Conservation (phyloP, 768 basidiomycete genomes). For the Exsudoporus frostii region DNA sequence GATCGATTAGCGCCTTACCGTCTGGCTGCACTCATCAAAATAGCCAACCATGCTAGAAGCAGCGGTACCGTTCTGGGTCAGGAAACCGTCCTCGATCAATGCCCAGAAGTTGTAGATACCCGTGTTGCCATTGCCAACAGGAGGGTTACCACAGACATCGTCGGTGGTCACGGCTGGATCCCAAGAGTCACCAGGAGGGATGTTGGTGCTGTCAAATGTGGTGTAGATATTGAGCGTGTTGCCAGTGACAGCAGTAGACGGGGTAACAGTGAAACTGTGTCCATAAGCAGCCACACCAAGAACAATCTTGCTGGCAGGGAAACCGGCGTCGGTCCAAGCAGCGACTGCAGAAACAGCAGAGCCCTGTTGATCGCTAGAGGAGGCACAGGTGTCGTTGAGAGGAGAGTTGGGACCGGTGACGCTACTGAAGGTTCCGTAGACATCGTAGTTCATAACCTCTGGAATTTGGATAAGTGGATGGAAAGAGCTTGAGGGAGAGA, state of each 20-base stretch:
- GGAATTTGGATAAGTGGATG: slow-evolving; percentile 30
- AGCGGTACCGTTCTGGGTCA: slow-evolving; percentile 46
- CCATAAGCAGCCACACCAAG: slow-evolving; percentile 86
- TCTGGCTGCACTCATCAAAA: slow-evolving; percentile 70
- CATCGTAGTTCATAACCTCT: slow-evolving; percentile 71
- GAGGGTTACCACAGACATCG: slow-evolving; percentile 58
- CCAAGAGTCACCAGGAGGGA: slow-evolving; percentile 57
- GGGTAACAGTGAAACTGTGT: slow-evolving; percentile 55
- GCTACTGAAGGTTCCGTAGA: slow-evolving; percentile 51
- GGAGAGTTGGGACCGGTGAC: slow-evolving; percentile 82
- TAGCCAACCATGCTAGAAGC: slow-evolving; percentile 48
- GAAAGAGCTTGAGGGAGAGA: slow-evolving; percentile 11
- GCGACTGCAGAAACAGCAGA: slow-evolving; percentile 73
- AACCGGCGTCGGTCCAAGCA: slow-evolving; percentile 74
- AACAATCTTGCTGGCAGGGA: slow-evolving; percentile 68
- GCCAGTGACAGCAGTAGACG: slow-evolving; percentile 21
- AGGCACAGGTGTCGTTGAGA: slow-evolving; percentile 71
- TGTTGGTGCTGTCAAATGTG: slow-evolving; percentile 42
- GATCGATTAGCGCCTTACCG: slow-evolving; percentile 42
- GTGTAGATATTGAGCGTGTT: slow-evolving; percentile 47
- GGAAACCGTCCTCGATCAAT: slow-evolving; percentile 53
- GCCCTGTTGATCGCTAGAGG: slow-evolving; percentile 54
- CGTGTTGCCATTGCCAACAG: slow-evolving; percentile 40
- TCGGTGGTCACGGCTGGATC: slow-evolving; percentile 41
- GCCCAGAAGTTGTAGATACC: slow-evolving; percentile 67